A percentile compares a stretch with the other conserved stretches of the same genome.
These are phyloP conservation scores for Calonectria multiphialidica DNA, from an alignment of 2,329 filamentous ascomycete genomes.

Conservation along the genomic window DNA sequence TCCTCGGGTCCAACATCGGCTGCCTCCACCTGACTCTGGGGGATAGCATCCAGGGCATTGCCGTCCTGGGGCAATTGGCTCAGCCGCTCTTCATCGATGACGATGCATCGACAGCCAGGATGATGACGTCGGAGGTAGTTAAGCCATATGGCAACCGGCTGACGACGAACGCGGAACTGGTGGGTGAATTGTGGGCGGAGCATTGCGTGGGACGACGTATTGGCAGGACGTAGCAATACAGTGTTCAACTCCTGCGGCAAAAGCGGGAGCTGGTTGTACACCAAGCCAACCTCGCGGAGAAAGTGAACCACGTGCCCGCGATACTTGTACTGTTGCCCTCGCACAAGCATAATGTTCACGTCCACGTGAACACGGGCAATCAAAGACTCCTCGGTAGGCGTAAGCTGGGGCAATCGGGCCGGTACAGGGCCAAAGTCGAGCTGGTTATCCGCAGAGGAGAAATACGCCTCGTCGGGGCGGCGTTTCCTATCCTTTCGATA, in stretches of 20 bases:
- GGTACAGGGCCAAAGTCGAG: constrained; percentile 19
- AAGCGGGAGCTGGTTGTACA: constrained; percentile 21
- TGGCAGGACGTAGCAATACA: constrained; percentile 19
- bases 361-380: constrained; percentile 18
- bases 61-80: constrained; percentile 17
- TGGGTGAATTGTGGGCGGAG: constrained; percentile 9
- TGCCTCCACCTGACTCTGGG: constrained; percentile 1
- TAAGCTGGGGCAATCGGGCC: constrained; percentile 3
- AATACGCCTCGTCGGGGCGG: neutral
- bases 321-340: constrained; percentile 25
- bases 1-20: constrained; percentile 7
- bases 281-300: constrained; percentile 14
- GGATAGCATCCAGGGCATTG: neutral
- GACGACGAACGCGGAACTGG: constrained; percentile 15
- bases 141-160: constrained; percentile 17
- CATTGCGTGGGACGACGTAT: too few relatives aligned
- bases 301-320: constrained; percentile 26
- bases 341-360: constrained; percentile 1
- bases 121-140: constrained; percentile 15
- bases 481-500: neutral
- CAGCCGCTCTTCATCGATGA: constrained; percentile 7
- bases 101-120: constrained; percentile 23
- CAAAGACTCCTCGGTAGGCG: constrained; percentile 14
- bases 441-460: constrained; percentile 18
- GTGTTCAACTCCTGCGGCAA: constrained; percentile 17